Conservation (phyloP, 1,284 basidiomycete species). For the Cutaneotrichosporon sp. region DNA sequence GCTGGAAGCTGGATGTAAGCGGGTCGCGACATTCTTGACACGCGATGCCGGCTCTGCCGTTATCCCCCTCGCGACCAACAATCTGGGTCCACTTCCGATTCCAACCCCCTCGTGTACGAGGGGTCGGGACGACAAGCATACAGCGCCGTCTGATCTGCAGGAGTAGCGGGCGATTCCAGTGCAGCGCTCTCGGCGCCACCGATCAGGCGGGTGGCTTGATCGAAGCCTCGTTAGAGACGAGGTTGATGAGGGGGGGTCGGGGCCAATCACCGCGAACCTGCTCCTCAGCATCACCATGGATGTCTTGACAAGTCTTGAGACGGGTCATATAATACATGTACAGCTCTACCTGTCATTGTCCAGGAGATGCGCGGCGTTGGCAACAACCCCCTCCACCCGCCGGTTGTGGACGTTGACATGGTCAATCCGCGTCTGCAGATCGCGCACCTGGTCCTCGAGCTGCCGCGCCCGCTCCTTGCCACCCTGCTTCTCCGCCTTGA, state of each 20-base stretch:
- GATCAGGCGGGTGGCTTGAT: too few relatives aligned
- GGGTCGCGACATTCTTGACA: background rate
- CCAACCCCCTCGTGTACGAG: background rate
- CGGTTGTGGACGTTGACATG: conserved; percentile 39
- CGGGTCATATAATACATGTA: conserved; percentile 5
- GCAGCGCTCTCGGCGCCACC: too few relatives aligned
- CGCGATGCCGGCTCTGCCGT: background rate
- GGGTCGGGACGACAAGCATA: too few relatives aligned
- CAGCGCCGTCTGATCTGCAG: background rate
- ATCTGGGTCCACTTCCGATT: background rate
- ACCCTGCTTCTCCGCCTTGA: conserved; percentile 93
- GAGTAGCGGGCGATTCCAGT: too few relatives aligned
- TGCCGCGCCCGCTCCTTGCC: conserved; percentile 73
- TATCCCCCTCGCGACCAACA: background rate
- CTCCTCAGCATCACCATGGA: too few relatives aligned
- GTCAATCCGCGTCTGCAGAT: conserved; percentile 48
- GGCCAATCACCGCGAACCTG: too few relatives aligned
- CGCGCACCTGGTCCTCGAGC: conserved; percentile 53
- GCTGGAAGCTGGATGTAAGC: background rate
- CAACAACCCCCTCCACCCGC: conserved; percentile 46
- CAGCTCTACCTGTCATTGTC: conserved; percentile 15
- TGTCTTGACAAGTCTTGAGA: too few relatives aligned
- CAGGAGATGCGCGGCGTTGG: conserved; percentile 39
- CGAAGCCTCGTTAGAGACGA: too few relatives aligned
- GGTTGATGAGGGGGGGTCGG: too few relatives aligned